Conservation (phyloP, 495 filamentous ascomycete species). For the Aspergillus hancockii region DNA sequence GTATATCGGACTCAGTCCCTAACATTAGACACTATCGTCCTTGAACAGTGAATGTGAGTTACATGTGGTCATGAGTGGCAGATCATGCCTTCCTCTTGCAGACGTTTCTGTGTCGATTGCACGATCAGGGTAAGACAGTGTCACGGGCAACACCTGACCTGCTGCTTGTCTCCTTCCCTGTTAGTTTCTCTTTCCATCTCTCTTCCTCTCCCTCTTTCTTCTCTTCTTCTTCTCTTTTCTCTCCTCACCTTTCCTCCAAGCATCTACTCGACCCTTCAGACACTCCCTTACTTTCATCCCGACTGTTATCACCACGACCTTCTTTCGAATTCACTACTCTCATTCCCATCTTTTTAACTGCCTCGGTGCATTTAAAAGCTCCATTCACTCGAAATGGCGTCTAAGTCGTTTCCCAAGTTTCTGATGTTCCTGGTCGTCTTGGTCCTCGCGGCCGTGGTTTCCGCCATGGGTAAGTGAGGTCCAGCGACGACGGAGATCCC, state of each 20-base stretch:
- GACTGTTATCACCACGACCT: constrained; percentile 1
- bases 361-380: neutral
- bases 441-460: constrained; percentile 5
- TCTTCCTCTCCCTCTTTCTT: constrained; percentile 1
- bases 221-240: constrained; percentile 5
- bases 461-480: constrained; percentile 16
- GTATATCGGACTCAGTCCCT: neutral
- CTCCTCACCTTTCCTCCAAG: neutral
- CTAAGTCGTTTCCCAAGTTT: constrained; percentile 10
- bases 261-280: neutral
- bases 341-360: neutral
- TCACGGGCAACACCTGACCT: constrained; percentile 16
- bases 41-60: neutral
- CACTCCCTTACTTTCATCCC: neutral
- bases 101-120: too few relatives aligned
- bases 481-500: neutral
- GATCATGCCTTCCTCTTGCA: too few relatives aligned
- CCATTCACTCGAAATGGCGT: constrained; percentile 3
- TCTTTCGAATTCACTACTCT: neutral
- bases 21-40: neutral
- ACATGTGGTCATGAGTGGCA: too few relatives aligned
- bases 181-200: neutral
- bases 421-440: constrained; percentile 15
- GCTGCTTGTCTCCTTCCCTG: neutral
- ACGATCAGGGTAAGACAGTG: neutral